A percentile compares a stretch with the other conserved stretches of the same genome.
Conservation (phyloP, 352 stramenopile species). For the Phytophthora constricta region DNA sequence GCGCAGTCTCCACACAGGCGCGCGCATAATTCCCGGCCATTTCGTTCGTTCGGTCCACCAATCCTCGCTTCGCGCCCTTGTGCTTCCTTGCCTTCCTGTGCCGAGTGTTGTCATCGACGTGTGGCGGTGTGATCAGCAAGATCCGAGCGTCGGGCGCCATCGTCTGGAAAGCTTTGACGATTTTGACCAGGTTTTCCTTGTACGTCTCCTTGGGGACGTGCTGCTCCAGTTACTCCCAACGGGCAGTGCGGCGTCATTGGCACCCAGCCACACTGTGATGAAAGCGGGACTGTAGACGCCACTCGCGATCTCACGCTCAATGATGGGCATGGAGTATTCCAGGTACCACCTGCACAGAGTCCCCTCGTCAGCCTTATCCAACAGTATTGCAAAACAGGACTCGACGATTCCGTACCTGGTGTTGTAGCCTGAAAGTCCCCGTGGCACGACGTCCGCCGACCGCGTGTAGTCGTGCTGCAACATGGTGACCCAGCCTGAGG, state of each 20-base stretch:
- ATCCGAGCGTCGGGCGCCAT: constrained; percentile 36
- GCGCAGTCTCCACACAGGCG: constrained; percentile 45
- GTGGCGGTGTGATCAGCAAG: constrained; percentile 54
- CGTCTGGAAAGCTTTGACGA: constrained; percentile 31
- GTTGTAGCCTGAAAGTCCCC: constrained; percentile 51
- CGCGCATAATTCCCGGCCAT: constrained; percentile 42
- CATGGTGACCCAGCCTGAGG: constrained; percentile 44
- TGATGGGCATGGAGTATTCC: constrained; percentile 48
- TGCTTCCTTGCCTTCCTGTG: constrained; percentile 20
- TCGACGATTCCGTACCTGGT: constrained; percentile 23
- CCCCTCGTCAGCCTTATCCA: background rate
- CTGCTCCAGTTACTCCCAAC: constrained; percentile 35
- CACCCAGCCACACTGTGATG: constrained; percentile 65
- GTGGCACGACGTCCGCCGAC: constrained; percentile 45
- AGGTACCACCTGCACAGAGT: constrained; percentile 40
- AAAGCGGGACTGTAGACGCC: constrained; percentile 40
- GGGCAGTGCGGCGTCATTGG: constrained; percentile 61
- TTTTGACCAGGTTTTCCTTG: constrained; percentile 44
- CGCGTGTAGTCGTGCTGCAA: constrained; percentile 50
- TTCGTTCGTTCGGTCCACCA: constrained; percentile 50
- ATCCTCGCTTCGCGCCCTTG: constrained; percentile 21
- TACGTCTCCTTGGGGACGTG: constrained; percentile 63
- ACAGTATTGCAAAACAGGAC: background rate
- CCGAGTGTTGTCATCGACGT: constrained; percentile 41
- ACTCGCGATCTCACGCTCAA: constrained; percentile 40